These are phyloP conservation scores for Ophiostoma himal-ulmi DNA, from an alignment of 2,329 filamentous ascomycete genomes.

Conservation along the genomic window DNA sequence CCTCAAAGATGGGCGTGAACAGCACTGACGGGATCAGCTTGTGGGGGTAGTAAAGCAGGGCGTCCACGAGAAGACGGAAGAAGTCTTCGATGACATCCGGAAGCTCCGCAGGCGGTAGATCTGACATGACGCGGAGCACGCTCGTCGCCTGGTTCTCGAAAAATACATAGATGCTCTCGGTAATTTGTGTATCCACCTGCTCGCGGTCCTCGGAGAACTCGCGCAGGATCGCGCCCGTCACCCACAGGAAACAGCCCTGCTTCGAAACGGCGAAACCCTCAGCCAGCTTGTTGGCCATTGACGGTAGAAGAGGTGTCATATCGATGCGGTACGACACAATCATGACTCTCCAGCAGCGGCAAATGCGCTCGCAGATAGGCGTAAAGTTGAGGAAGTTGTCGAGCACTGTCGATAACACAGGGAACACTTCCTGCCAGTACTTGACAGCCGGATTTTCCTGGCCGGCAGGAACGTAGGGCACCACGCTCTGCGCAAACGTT, in stretches of 20 bases:
- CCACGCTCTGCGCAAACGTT: conserved; percentile 72
- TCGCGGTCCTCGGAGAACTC: conserved; percentile 92
- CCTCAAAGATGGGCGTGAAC: conserved; percentile 76
- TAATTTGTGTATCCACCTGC: conserved; percentile 73
- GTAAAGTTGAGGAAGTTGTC: conserved; percentile 80
- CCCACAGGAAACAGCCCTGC: conserved; percentile 98
- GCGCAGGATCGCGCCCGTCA: conserved; percentile 85
- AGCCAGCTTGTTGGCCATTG: conserved; percentile 82
- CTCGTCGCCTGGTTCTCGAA: conserved; percentile 89
- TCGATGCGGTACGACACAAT: conserved; percentile 89
- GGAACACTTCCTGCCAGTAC: conserved; percentile 93
- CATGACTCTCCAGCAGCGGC: conserved; percentile 95
- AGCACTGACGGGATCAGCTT: conserved; percentile 74
- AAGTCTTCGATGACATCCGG: conserved; percentile 91
- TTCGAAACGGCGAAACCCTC: conserved; percentile 76
- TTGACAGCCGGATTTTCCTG: conserved; percentile 86
- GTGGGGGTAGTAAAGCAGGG: conserved; percentile 85
- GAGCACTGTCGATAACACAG: conserved; percentile 76
- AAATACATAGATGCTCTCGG: conserved; percentile 84
- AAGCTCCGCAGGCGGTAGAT: conserved; percentile 66
- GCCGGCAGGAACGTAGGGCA: conserved; percentile 65
- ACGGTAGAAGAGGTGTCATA: conserved; percentile 76
- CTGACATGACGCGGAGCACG: conserved; percentile 83
- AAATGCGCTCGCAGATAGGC: conserved; percentile 88
- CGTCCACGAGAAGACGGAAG: conserved; percentile 87